These are phyloP conservation scores for Brasilioporus rufonigricans DNA, from an alignment of 768 basidiomycete genomes.

Conservation along the genomic window DNA sequence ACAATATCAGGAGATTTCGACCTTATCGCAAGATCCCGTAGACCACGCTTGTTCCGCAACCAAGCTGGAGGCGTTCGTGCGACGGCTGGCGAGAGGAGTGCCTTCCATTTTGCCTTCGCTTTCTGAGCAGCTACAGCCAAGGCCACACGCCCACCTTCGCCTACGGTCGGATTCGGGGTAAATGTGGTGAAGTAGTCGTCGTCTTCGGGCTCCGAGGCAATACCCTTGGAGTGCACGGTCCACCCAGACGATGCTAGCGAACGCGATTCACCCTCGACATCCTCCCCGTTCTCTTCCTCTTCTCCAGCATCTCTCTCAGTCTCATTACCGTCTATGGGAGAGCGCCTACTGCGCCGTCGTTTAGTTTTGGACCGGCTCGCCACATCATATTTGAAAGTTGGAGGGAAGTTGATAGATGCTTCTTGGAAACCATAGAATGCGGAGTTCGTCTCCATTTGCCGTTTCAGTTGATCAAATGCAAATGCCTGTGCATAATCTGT, in stretches of 20 bases:
- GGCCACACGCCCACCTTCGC: conserved; percentile 37
- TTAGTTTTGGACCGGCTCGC: conserved; percentile 49
- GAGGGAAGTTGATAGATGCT: conserved; percentile 79
- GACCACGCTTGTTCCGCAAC: conserved; percentile 28
- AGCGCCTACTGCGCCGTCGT: conserved; percentile 36
- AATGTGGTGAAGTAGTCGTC: conserved; percentile 39
- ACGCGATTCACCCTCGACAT: conserved; percentile 44
- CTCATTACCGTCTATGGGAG: conserved; percentile 39
- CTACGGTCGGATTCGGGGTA: conserved; percentile 24
- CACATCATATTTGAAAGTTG: conserved; percentile 94
- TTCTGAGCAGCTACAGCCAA: conserved; percentile 45
- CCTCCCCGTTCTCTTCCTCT: conserved; percentile 38
- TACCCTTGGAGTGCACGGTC: conserved; percentile 40
- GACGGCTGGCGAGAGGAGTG: conserved; percentile 39
- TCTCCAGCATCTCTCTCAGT: conserved; percentile 39
- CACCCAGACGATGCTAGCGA: conserved; percentile 56
- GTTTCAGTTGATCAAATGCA: conserved; percentile 84
- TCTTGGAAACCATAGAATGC: conserved; percentile 81
- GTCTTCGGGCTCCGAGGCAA: conserved; percentile 37
- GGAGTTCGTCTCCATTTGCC: conserved; percentile 65
- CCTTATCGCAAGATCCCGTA: conserved; percentile 6
- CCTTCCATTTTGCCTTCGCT: conserved; percentile 55
- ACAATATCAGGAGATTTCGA: conserved; percentile 25
- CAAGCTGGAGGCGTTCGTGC: conserved; percentile 32
- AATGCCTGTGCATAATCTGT: conserved; percentile 83